Evolutionary conservation across 768 basidiomycete genomes (phyloP).

Genomic region (Mycena amicta): DNA sequence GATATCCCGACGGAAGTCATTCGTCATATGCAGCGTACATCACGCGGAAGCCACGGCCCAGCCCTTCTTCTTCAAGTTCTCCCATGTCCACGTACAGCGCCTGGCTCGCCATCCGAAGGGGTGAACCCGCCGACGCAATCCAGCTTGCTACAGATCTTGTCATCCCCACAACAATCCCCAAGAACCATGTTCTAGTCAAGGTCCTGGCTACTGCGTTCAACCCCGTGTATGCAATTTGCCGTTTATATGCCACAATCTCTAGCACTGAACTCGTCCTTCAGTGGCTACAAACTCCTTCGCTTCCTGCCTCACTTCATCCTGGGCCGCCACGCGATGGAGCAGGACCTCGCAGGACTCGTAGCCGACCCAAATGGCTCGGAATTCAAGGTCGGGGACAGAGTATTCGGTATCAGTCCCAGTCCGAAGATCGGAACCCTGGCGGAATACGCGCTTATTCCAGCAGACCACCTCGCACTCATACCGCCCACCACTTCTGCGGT

Average conservation of each 20-base stretch:
- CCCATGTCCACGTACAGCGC: constrained; percentile 17
- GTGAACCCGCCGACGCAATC: constrained; percentile 9
- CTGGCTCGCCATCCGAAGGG: constrained; percentile 8
- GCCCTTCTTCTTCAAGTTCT: background rate
- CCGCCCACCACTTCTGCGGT: constrained; percentile 54
- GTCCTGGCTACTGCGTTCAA: constrained; percentile 65
- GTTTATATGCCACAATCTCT: background rate
- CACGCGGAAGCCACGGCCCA: too few relatives aligned
- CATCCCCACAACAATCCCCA: constrained; percentile 28
- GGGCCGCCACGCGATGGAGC: constrained; percentile 51
- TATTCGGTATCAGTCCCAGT: constrained; percentile 57
- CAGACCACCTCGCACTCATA: constrained; percentile 40
- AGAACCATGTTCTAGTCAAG: constrained; percentile 52
- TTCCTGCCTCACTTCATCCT: constrained; percentile 48
- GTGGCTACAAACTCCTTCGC: constrained; percentile 62
- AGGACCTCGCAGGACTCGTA: constrained; percentile 67
- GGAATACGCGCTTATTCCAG: constrained; percentile 56
- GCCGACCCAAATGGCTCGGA: constrained; percentile 52
- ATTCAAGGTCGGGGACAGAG: constrained; percentile 60
- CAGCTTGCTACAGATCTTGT: constrained; percentile 23
- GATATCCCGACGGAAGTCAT: too few relatives aligned
- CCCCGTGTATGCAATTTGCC: constrained; percentile 55
- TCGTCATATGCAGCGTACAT: too few relatives aligned
- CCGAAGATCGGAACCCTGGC: constrained; percentile 58
- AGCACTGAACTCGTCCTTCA: constrained; percentile 28